Evolutionary conservation across 179 eudicot species (phyloP), one percentile per base, ranked within the genome.

Genomic region (Silene coronaria): DNA sequence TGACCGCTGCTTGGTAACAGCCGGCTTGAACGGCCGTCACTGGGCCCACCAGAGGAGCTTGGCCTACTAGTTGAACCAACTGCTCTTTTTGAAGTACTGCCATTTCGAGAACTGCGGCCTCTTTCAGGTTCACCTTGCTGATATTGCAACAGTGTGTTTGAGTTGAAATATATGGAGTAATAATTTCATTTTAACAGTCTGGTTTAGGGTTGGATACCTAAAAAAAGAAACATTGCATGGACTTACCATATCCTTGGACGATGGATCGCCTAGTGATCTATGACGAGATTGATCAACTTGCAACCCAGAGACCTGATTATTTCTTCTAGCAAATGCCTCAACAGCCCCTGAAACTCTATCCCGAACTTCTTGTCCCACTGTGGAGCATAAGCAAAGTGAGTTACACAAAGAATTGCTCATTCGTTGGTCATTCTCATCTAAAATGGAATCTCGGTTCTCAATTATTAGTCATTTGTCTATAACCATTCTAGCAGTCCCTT

Each of bases 31-130:
- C 89, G 86, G 32, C 85, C 63, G 27, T 88, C 89, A 68, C 77
- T 81, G 12, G 85, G 88, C 75, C 84, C 91, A 62, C 85, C 85
- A 7, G 93, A 88, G 23, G 93, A 86, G 85, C 90, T 84, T 32
- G 90, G 93, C 79, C 86, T 82, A 80, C 86, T 73, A 65, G 19
- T 79, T 51, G 89, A 81, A 12, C 76, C 74, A 45, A 83, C 71
- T 51, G 87, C 85, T 75, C 87, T 88, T 82, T 84, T 89, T 75
- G 89, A 86, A 19, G 83, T 73, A 76, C 91, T 87, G 23, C 87
- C 88, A 71, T 84, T 84, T 32, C 87, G 80, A 64, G 91, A 86
- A 46, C 67, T 73, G 48, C 82, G 87, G 10, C 86, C 87, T 83
- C 88, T 82, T 42, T 83, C 91, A 38, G 82, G 79, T 72, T 86